Conservation (phyloP, 2,329 filamentous ascomycete species). For the Lachnellula subtilissima region DNA sequence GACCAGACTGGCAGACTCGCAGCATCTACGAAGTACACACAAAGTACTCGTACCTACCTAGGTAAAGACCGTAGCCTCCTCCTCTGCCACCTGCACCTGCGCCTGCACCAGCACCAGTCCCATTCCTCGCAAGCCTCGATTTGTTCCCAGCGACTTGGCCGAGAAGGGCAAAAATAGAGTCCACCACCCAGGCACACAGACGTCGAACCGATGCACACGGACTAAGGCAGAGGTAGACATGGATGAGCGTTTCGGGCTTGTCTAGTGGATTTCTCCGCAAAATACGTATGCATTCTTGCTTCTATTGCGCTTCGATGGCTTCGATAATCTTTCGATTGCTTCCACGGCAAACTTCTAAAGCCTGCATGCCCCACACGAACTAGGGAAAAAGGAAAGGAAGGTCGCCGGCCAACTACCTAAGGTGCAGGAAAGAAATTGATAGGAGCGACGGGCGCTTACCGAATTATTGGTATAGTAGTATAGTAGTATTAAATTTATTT, state of each 20-base stretch:
- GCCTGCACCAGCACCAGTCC: too few relatives aligned
- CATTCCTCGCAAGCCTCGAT: not conserved
- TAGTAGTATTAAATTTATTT: too few relatives aligned
- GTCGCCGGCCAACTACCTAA: not conserved
- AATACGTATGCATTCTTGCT: not conserved
- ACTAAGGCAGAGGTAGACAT: not conserved
- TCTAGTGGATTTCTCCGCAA: conserved; percentile 15
- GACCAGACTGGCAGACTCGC: too few relatives aligned
- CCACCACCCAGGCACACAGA: not conserved
- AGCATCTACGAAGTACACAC: not conserved
- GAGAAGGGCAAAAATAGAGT: conserved; percentile 14
- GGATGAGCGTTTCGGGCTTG: not conserved
- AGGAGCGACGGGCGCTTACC: not conserved
- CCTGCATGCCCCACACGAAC: conserved; percentile 12
- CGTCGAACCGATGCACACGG: not conserved
- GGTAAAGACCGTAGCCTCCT: too few relatives aligned
- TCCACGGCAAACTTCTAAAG: conserved; percentile 4
- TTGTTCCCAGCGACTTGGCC: conserved; percentile 7
- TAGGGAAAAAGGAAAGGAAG: conserved; percentile 1
- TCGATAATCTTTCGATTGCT: conserved; percentile 9
- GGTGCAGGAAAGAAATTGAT: not conserved
- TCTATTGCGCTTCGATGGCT: conserved; percentile 3
- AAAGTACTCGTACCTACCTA: too few relatives aligned
- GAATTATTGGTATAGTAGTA: not conserved
- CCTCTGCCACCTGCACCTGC: too few relatives aligned